Conservation (phyloP, 2,329 filamentous ascomycete species). For the Aspergillus brasiliensis region DNA sequence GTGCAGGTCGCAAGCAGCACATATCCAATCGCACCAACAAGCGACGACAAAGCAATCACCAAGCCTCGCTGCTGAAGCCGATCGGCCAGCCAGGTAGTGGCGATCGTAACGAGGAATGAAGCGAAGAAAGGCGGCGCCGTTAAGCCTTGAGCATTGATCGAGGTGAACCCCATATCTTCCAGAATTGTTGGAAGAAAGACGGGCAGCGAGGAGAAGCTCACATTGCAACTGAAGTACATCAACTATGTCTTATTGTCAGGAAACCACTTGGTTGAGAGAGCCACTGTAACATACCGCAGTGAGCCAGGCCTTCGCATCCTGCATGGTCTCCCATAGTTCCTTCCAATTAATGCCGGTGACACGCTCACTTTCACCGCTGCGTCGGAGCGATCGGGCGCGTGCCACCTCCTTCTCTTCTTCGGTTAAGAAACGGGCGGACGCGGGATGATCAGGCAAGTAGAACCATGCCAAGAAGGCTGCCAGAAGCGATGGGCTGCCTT, state of each 20-base stretch:
- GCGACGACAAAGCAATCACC: conserved; percentile 59
- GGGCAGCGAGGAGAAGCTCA: conserved; percentile 66
- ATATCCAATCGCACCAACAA: conserved; percentile 64
- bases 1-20: conserved; percentile 62
- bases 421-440: conserved; percentile 57
- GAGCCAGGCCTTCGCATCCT: conserved; percentile 53
- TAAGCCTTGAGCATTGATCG: conserved; percentile 69
- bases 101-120: conserved; percentile 64
- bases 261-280: background rate
- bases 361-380: conserved; percentile 52
- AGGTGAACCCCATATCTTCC: conserved; percentile 67
- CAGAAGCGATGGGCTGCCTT: conserved; percentile 62
- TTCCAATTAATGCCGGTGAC: conserved; percentile 48
- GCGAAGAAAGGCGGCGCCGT: conserved; percentile 72
- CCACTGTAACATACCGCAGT: conserved; percentile 38
- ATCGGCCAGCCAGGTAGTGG: conserved; percentile 67
- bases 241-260: conserved; percentile 29
- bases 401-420: conserved; percentile 62
- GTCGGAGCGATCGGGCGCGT: conserved; percentile 54
- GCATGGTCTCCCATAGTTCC: conserved; percentile 49
- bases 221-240: conserved; percentile 64
- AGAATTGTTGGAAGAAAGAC: conserved; percentile 67
- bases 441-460: conserved; percentile 56
- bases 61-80: conserved; percentile 64
- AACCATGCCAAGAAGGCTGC: conserved; percentile 59